Conservation (phyloP, 2,329 filamentous ascomycete genomes). For the Purpureocillium takamizusanense region DNA sequence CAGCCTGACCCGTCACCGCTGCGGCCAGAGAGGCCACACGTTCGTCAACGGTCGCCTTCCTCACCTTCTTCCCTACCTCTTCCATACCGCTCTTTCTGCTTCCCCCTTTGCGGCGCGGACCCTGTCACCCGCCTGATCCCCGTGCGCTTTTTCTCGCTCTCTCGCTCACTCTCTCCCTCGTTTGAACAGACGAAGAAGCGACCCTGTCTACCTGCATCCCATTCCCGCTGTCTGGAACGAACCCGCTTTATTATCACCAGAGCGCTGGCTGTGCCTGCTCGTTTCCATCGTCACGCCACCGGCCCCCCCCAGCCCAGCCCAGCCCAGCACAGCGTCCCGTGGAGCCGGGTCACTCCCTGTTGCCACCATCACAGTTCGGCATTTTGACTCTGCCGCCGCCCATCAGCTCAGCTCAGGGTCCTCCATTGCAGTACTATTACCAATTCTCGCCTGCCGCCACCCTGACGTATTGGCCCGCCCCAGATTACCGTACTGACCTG, state of each 20-base stretch:
- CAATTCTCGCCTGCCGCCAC: background rate
- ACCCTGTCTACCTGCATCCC: too few species aligned
- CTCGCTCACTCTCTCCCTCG: too few species aligned
- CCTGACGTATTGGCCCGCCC: constrained; percentile 2
- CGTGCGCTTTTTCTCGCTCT: too few species aligned
- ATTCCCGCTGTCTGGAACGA: too few species aligned
- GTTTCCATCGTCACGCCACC: constrained; percentile 1
- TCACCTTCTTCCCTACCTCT: too few species aligned
- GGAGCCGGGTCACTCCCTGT: constrained; percentile 3
- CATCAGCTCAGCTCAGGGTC: constrained; percentile 1
- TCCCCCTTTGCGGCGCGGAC: background rate
- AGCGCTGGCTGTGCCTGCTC: background rate
- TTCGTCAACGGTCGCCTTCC: background rate
- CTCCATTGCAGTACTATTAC: background rate
- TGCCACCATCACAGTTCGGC: constrained; percentile 1
- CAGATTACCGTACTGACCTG: too few species aligned
- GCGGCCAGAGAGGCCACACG: too few species aligned
- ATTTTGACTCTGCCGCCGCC: background rate
- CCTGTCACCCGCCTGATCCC: background rate
- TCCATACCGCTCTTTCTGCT: background rate
- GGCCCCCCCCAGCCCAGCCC: background rate
- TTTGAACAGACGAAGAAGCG: too few species aligned
- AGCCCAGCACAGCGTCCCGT: constrained; percentile 3
- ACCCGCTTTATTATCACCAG: background rate
- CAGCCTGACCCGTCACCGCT: too few species aligned